Conservation (phyloP, 805 yeast species). For the Metschnikowia lunata region DNA sequence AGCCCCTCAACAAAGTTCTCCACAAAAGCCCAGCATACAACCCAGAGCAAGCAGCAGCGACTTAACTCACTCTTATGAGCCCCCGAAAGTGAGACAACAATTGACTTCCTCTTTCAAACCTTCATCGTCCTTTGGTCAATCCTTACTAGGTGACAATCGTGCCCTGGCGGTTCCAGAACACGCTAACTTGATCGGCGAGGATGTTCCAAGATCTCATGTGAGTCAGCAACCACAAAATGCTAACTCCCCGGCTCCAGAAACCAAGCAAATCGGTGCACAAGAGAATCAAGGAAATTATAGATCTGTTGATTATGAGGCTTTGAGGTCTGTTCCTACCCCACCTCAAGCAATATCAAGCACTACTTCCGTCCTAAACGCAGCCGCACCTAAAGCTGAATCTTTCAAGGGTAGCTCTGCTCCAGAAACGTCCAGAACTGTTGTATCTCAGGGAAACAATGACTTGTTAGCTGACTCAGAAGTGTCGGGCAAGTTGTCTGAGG, state of each 20-base stretch:
- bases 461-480: constrained; percentile 56
- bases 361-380: background rate
- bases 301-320: constrained; percentile 46
- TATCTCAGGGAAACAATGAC: constrained; percentile 34
- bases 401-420: background rate
- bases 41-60: constrained; percentile 33
- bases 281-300: constrained; percentile 5
- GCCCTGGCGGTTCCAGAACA: constrained; percentile 10
- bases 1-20: constrained; percentile 7
- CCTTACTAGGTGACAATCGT: constrained; percentile 38
- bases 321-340: constrained; percentile 45
- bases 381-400: background rate
- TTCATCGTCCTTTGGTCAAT: constrained; percentile 81
- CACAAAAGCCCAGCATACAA: constrained; percentile 17
- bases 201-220: constrained; percentile 15
- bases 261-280: too few species aligned
- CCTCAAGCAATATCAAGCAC: constrained; percentile 20
- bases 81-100: constrained; percentile 31
- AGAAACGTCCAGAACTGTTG: background rate
- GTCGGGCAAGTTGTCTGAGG: constrained; percentile 65
- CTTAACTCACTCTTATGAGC: constrained; percentile 21
- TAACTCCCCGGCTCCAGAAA: background rate
- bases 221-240: background rate
- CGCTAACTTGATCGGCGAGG: constrained; percentile 31
- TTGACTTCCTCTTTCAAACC: constrained; percentile 62